Percentiles rank a stretch among this genome's conserved stretches.
phyloP scores from a whole-genome alignment of 1,139 yeast species.

The Magnusiomyces paraingens region DNA sequence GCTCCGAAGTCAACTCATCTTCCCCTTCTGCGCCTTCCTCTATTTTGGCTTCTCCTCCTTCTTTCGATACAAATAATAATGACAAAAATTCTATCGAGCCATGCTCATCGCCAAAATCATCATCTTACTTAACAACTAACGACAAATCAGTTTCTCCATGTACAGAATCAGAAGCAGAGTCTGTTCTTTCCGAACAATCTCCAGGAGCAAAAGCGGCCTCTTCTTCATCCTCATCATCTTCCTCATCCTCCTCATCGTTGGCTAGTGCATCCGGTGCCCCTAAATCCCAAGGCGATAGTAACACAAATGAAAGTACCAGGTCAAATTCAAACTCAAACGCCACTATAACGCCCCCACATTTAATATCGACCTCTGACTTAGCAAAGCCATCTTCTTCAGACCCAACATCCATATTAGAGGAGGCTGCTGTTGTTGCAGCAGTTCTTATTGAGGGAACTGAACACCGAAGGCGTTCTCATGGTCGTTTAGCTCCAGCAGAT shows the following conservation, averaged over 20 bases:
- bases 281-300: background rate
- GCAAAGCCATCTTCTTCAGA: background rate
- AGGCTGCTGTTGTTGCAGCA: slow-evolving; percentile 22
- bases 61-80: too few relatives aligned
- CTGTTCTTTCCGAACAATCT: background rate
- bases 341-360: background rate
- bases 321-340: background rate
- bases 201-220: background rate
- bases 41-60: too few relatives aligned
- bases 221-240: slow-evolving; percentile 1
- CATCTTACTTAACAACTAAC: too few relatives aligned
- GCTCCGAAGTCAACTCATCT: background rate
- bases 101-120: too few relatives aligned
- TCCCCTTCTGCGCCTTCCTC: too few relatives aligned
- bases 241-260: slow-evolving; percentile 1
- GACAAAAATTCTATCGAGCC: too few relatives aligned
- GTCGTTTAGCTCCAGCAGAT: background rate
- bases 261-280: background rate
- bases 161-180: slow-evolving; percentile 1
- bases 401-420: slow-evolving; percentile 16
- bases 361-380: background rate
- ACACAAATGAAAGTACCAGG: background rate
- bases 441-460: slow-evolving; percentile 15
- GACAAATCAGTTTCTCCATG: background rate
- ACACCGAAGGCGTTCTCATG: background rate